Evolutionary conservation across 345 rosid genomes (phyloP), one percentile per base, ranked within the genome.

Genomic region (Aethionema arabicum): DNA sequence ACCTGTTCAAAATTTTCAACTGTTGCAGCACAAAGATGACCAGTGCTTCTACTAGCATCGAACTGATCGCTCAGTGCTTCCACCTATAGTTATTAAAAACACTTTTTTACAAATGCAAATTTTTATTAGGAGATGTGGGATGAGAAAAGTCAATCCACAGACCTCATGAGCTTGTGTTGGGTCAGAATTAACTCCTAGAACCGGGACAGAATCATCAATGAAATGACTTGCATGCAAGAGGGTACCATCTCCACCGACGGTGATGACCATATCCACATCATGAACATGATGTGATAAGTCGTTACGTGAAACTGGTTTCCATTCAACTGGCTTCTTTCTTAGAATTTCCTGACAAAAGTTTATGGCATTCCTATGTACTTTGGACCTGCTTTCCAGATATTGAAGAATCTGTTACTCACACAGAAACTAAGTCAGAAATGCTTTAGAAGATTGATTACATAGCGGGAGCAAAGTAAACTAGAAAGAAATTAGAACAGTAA

Each of bases 241-340:
- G 8, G 98, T 90, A 35, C 98, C 98, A 52, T 92, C 97, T 32
- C 98, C 98, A 59, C 98, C 96, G 6, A 92, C 71, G 1, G 97
- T 90, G 52, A 92, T 81, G 40, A 92, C 98, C 71, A 92, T 75
- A 75, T 92, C 98, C 33, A 85, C 86, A 62, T 83, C 70, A 60
- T 54, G 72, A 52, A 92, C 78, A 8, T 83, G 84, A 49, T 60
- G 63, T 1, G 78, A 76, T 58, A 87, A 63, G 44, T 77, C 67
- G 7, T 78, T 78, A 15, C 98, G 89, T 3, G 82, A 63, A 61
- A 84, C 39, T 4, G 84, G 74, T 57, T 79, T 70, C 91, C 90
- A 90, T 46, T 89, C 88, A 36, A 92, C 73, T 5, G 83, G 65
- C 69, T 84, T 90, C 67, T 76, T 72, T 71, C 53, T 79, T 70